Conservation (phyloP, 306 rosid species). For the Sphenostylis stenocarpa region DNA sequence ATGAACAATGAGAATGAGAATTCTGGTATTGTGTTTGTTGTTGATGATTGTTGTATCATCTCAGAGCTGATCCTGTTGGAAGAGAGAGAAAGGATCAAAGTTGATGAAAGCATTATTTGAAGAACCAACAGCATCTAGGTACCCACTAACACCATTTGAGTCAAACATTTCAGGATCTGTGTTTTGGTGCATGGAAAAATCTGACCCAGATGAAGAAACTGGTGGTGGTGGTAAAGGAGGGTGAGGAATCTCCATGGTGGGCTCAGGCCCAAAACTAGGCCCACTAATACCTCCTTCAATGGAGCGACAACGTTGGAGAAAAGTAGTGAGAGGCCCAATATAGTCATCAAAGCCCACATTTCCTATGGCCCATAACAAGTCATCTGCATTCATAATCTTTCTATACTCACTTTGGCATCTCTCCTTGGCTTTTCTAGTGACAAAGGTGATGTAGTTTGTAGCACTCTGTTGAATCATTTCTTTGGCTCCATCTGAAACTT, state of each 20-base stretch:
- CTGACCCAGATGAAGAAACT: neutral
- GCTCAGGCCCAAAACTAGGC: neutral
- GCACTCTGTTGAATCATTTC: neutral
- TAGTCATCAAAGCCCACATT: neutral
- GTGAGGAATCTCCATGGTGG: neutral
- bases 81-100: neutral
- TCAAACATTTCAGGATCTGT: neutral
- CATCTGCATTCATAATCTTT: neutral
- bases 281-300: neutral
- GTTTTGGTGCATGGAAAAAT: neutral
- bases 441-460: neutral
- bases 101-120: neutral
- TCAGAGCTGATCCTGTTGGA: neutral
- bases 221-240: neutral
- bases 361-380: conserved; percentile 18
- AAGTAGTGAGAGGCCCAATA: neutral
- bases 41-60: too few relatives aligned
- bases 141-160: neutral
- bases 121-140: neutral
- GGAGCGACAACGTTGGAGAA: neutral
- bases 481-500: neutral
- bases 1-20: neutral
- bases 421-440: conserved; percentile 1
- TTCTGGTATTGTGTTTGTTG: too few relatives aligned
- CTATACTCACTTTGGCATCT: neutral